Evolutionary conservation across 805 yeast species (phyloP).

Genomic region (Barnettozyma salicaria): DNA sequence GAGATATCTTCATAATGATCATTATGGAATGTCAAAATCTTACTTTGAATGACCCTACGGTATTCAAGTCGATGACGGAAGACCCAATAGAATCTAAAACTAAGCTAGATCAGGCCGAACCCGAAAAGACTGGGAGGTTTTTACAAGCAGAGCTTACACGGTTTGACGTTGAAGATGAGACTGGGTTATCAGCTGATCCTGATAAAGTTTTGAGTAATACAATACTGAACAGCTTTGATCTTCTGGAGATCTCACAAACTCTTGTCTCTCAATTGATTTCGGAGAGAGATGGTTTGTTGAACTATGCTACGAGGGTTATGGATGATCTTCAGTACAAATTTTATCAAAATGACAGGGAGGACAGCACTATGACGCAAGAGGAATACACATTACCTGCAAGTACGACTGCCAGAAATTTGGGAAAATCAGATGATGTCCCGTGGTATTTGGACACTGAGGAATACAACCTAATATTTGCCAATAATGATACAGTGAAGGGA

Average conservation of each 20-base stretch:
- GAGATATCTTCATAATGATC: slow-evolving; percentile 50
- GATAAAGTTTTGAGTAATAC: slow-evolving; percentile 28
- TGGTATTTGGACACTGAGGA: slow-evolving; percentile 74
- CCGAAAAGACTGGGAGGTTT: slow-evolving; percentile 44
- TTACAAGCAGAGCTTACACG: slow-evolving; percentile 42
- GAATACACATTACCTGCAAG: slow-evolving; percentile 27
- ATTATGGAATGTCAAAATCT: slow-evolving; percentile 64
- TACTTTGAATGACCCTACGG: slow-evolving; percentile 70
- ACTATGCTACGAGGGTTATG: slow-evolving; percentile 74
- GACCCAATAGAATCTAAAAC: slow-evolving; percentile 34
- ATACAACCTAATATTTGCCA: slow-evolving; percentile 51
- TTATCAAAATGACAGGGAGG: slow-evolving; percentile 42
- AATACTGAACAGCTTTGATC: slow-evolving; percentile 30
- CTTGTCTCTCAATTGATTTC: slow-evolving; percentile 56
- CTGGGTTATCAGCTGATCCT: slow-evolving; percentile 30
- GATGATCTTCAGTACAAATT: slow-evolving; percentile 59
- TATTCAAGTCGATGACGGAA: slow-evolving; percentile 56
- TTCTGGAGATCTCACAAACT: slow-evolving; percentile 30
- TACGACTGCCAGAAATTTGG: slow-evolving; percentile 22
- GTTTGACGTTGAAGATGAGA: slow-evolving; percentile 38
- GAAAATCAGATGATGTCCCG: slow-evolving; percentile 40
- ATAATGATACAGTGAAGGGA: slow-evolving; percentile 71
- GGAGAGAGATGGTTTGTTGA: slow-evolving; percentile 63
- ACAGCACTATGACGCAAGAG: slow-evolving; percentile 23
- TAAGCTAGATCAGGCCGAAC: slow-evolving; percentile 30